phyloP scores from a whole-genome alignment of 441 rosid genomes.

The Arabidopsis lyrata region DNA sequence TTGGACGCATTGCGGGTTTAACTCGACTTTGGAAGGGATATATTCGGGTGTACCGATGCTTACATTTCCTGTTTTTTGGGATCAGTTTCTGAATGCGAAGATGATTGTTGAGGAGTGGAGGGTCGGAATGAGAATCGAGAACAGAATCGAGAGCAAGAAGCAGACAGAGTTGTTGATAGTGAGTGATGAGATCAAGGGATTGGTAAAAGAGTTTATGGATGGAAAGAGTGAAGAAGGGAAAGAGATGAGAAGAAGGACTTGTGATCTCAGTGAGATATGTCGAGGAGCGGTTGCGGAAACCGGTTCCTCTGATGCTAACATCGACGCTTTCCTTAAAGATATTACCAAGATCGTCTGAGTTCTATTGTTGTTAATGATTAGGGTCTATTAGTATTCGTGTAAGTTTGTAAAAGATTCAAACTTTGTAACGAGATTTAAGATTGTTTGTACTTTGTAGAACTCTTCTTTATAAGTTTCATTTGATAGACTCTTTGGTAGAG shows the following conservation, averaged over 20 bases:
- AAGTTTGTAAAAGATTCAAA: not conserved
- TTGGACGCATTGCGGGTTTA: no score
- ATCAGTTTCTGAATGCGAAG: constrained; percentile 52
- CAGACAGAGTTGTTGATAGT: constrained; percentile 32
- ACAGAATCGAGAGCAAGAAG: constrained; percentile 29
- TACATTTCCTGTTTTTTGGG: constrained; percentile 48
- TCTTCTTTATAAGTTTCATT: not conserved
- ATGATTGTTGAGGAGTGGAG: constrained; percentile 62
- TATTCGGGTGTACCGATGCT: constrained; percentile 59
- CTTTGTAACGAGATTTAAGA: not conserved
- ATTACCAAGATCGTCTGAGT: constrained; percentile 9
- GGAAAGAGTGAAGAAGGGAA: constrained; percentile 38
- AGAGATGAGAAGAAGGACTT: constrained; percentile 44
- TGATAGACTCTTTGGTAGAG: not conserved
- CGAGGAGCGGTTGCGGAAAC: constrained; percentile 27
- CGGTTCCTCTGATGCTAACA: constrained; percentile 48
- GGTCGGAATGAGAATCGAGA: constrained; percentile 59
- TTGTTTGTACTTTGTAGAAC: not conserved
- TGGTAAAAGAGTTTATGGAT: constrained; percentile 52
- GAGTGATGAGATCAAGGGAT: constrained; percentile 43
- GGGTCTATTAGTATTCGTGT: not conserved
- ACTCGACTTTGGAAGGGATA: constrained; percentile 55
- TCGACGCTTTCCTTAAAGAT: constrained; percentile 47
- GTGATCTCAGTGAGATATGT: constrained; percentile 36
- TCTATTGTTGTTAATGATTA: not conserved